Evolutionary conservation across 2,329 filamentous ascomycete species (phyloP).

Genomic region (Diaporthe vaccinii): DNA sequence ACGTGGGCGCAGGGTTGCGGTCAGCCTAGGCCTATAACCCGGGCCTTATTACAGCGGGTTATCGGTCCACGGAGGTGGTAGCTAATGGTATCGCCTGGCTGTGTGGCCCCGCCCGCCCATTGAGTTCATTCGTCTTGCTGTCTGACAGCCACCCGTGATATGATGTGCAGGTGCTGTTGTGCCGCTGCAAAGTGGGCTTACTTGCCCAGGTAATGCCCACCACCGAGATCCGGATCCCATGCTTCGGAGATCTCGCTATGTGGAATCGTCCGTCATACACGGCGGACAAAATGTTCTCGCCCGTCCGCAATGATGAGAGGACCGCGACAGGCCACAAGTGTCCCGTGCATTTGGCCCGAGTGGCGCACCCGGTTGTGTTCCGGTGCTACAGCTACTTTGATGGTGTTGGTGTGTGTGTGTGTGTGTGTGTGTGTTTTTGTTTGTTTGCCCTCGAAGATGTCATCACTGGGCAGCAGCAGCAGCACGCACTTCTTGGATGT

Average conservation of each 20-base stretch:
- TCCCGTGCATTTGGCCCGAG: neutral
- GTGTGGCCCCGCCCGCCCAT: neutral
- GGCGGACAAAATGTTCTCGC: too few species aligned
- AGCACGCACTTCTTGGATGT: neutral
- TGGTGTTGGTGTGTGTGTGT: neutral
- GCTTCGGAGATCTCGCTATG: neutral
- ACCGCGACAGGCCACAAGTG: neutral
- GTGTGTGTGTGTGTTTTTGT: neutral
- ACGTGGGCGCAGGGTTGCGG: conserved; percentile 26
- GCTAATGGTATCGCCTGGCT: neutral
- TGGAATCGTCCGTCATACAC: neutral
- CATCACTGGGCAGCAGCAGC: neutral
- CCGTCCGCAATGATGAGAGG: neutral
- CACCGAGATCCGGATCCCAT: neutral
- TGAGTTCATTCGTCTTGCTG: neutral
- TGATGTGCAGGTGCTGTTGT: neutral
- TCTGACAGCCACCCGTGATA: neutral
- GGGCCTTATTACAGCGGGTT: conserved; percentile 1
- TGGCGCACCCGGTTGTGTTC: neutral
- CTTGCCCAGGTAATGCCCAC: neutral
- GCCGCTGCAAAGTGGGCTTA: neutral
- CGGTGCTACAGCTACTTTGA: neutral
- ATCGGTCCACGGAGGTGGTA: neutral
- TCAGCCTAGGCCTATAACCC: neutral
- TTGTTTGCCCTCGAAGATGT: too few species aligned